Conservation (phyloP, 768 basidiomycete species). For the Clitopilus hobsonii region DNA sequence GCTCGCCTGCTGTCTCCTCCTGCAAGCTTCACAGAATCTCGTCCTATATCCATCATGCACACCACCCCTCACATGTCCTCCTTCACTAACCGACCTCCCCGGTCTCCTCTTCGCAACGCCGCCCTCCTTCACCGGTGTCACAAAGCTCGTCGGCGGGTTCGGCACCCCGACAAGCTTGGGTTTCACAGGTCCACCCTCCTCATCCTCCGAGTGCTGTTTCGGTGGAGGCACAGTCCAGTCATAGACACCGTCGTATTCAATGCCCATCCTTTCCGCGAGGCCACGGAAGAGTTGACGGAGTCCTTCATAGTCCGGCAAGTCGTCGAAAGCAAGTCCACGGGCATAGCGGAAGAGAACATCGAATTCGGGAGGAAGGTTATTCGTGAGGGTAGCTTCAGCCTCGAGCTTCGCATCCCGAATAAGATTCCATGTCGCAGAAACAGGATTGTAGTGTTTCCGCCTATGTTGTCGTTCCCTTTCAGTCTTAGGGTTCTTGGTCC, state of each 20-base stretch:
- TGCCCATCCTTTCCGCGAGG: conserved; percentile 47
- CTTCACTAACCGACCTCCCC: conserved; percentile 14
- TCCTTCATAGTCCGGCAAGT: conserved; percentile 86
- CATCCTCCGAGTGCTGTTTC: not conserved
- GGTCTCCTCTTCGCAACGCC: conserved; percentile 2
- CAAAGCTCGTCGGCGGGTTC: not conserved
- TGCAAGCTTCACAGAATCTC: conserved; percentile 37
- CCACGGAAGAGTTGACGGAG: conserved; percentile 68
- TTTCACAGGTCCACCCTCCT: not conserved
- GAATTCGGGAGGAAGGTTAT: conserved; percentile 77
- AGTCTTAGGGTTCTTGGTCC: conserved; percentile 11
- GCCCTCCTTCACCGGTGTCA: not conserved
- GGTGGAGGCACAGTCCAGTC: conserved; percentile 33
- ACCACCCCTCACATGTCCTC: conserved; percentile 3
- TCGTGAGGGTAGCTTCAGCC: conserved; percentile 62
- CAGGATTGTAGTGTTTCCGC: conserved; percentile 42
- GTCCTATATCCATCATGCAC: conserved; percentile 11
- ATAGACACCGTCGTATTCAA: conserved; percentile 48
- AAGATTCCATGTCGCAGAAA: conserved; percentile 70
- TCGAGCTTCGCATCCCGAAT: conserved; percentile 72
- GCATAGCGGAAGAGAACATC: conserved; percentile 79
- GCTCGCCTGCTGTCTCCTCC: conserved; percentile 20
- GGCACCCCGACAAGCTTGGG: not conserved
- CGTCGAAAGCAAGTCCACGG: conserved; percentile 79
- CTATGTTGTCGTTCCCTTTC: not conserved